A percentile compares a stretch with the other conserved stretches of the same genome.
Conservation (phyloP, 106 monocot genomes). For the Chionographis japonica region DNA sequence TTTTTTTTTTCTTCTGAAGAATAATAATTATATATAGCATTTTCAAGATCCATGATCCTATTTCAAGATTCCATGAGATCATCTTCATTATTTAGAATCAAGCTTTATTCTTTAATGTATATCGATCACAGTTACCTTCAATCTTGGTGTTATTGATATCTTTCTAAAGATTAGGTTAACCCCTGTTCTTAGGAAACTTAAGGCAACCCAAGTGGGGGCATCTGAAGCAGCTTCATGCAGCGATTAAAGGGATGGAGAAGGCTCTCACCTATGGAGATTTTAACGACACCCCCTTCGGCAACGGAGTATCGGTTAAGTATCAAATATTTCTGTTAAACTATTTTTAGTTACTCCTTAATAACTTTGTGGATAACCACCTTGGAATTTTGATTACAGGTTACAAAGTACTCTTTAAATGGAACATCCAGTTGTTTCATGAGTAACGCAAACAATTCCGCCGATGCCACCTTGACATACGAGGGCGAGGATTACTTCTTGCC, state of each 20-base stretch:
- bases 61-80: no score
- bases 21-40: neutral
- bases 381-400: neutral
- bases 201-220: slow-evolving; percentile 42
- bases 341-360: neutral
- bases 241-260: slow-evolving; percentile 22
- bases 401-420: neutral
- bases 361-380: neutral
- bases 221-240: slow-evolving; percentile 33
- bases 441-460: neutral
- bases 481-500: neutral
- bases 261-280: slow-evolving; percentile 10
- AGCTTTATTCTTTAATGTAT: no score
- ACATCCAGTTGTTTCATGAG: neutral
- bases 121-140: no score
- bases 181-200: slow-evolving; percentile 13
- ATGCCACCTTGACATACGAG: neutral
- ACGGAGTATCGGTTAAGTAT: slow-evolving; percentile 12
- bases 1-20: neutral
- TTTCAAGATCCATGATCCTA: no score
- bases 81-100: neutral
- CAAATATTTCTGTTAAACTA: neutral
- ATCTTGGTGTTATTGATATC: no score
- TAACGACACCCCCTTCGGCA: neutral
- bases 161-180: no score